Evolutionary conservation across 2,329 filamentous ascomycete species (phyloP), one percentile per base, ranked within the genome.

Genomic region (Amauroascus verrucosus): DNA sequence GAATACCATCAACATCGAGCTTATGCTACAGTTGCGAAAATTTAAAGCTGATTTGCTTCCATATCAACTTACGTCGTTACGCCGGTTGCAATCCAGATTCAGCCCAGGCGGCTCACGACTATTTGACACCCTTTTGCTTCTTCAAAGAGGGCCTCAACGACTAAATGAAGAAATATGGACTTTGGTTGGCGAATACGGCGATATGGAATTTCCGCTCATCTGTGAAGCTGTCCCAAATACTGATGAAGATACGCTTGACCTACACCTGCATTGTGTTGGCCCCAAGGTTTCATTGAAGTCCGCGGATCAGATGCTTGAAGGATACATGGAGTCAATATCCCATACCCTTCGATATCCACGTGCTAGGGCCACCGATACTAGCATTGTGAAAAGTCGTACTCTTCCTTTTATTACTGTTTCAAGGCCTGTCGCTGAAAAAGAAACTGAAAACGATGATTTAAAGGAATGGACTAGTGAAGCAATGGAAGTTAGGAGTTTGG

Each of bases 111-210:
- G 77, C 1, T 68, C 69, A 16, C 75, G 75, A 11, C 71, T 95
- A 0, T 95, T 95, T 64, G 87, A 95, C 63, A 86, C 85, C 1
- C 70, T 95, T 28, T 72, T 96, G 14, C 78, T 96, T 47, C 72
- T 95, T 9, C 90, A 96, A 63, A 82, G 84, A 41, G 74, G 78
- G 0, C 62, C 73, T 6, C 53, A 58, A 8, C 57, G 65, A 1
- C 64, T 80, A 6, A 70, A 80, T 56, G 28, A 65, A n/a, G 58
- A 62, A 1, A 70, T 80, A 33, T 81, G 78, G 78, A 70, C 64
- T 18, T 61, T 77, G 24, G 61, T 75, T 44, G 65, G 74, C 8
- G 77, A 82, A 45, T 62, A 70, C 48, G 77, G 80, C 30, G 72
- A 77, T 1, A 76, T 86, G 57, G 77, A 84, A 48, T 75, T 86